These are phyloP conservation scores for Microbotryum saponariae DNA, from an alignment of 1,284 basidiomycete species.

Conservation along the genomic window DNA sequence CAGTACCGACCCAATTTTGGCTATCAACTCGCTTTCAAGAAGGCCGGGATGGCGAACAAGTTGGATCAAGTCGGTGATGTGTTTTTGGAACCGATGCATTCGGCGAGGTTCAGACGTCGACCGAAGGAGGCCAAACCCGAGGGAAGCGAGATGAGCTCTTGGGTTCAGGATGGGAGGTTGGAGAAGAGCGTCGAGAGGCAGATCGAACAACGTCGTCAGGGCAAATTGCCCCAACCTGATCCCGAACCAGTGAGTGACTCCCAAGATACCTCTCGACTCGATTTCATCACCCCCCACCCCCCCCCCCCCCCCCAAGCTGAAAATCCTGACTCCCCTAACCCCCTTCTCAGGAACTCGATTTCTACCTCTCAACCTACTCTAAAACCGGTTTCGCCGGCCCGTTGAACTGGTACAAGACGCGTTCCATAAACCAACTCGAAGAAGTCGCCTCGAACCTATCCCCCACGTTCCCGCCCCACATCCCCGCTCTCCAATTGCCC, in stretches of 20 bases:
- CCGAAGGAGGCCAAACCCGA: neutral
- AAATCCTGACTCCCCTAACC: no score
- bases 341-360: conserved; percentile 23
- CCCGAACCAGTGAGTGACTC: conserved; percentile 17
- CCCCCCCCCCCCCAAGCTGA: no score
- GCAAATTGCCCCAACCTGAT: neutral
- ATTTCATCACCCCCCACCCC: no score
- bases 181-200: conserved; percentile 9
- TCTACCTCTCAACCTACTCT: conserved; percentile 25
- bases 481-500: conserved; percentile 30
- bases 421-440: conserved; percentile 19
- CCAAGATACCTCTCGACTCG: no score
- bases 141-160: conserved; percentile 9
- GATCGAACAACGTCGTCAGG: conserved; percentile 7
- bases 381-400: conserved; percentile 17
- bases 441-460: conserved; percentile 21
- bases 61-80: conserved; percentile 22
- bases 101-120: conserved; percentile 3
- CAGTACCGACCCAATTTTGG: conserved; percentile 31
- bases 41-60: conserved; percentile 13
- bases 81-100: conserved; percentile 22
- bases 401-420: conserved; percentile 34
- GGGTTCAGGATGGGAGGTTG: conserved; percentile 18
- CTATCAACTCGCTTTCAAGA: conserved; percentile 31
- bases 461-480: conserved; percentile 21